phyloP scores from a whole-genome alignment of 176 grass and related monocot species.

The Elaeis guineensis region DNA sequence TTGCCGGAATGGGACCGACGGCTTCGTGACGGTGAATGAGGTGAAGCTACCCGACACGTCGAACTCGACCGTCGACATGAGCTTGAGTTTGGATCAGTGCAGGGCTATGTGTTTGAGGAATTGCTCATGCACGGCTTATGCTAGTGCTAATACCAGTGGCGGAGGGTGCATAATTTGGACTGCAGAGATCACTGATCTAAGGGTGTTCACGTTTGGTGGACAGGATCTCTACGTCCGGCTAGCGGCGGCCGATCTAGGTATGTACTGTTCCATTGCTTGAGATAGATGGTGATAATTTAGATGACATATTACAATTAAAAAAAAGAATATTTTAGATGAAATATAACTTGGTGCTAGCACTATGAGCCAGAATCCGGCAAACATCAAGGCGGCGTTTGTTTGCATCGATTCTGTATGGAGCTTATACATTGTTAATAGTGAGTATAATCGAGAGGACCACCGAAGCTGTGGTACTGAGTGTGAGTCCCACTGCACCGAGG shows the following conservation, averaged over 20 bases:
- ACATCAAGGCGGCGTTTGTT: too few relatives aligned
- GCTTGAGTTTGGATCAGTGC: conserved; percentile 35
- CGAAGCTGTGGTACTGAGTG: too few relatives aligned
- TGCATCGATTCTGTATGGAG: too few relatives aligned
- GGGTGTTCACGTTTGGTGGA: conserved; percentile 35
- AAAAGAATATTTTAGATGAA: too few relatives aligned
- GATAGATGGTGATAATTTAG: too few relatives aligned
- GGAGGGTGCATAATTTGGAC: conserved; percentile 55
- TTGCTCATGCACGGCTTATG: conserved; percentile 62
- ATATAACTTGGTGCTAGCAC: too few relatives aligned
- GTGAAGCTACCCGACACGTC: conserved; percentile 59
- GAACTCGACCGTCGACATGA: conserved; percentile 19
- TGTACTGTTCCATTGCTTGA: neutral
- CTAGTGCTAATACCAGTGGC: conserved; percentile 28
- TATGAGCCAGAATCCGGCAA: too few relatives aligned
- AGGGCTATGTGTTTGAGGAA: conserved; percentile 24
- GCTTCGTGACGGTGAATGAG: conserved; percentile 31
- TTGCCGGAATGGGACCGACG: conserved; percentile 33
- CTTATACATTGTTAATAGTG: too few relatives aligned
- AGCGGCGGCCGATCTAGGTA: conserved; percentile 36
- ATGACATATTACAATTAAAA: too few relatives aligned
- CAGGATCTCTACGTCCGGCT: conserved; percentile 53
- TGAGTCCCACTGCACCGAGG: too few relatives aligned
- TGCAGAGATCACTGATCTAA: conserved; percentile 37
- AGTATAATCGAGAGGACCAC: too few relatives aligned